Evolutionary conservation across 805 yeast species (phyloP), one percentile per base, ranked within the genome.

Genomic region (Spencermartinsiella europaea): DNA sequence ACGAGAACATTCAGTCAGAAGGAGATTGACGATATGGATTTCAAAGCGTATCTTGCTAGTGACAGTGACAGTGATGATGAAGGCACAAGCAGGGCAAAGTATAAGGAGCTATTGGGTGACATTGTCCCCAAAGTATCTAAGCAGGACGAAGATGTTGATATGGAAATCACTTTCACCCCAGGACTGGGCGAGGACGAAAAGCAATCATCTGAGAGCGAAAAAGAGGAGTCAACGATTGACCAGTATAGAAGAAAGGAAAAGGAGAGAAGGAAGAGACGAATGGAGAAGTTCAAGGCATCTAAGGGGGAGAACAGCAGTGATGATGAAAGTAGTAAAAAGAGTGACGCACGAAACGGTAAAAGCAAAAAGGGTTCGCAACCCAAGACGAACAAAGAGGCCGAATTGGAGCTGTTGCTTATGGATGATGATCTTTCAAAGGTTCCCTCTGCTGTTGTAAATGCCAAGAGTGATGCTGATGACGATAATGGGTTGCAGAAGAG

Each of bases 151-250:
- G 83, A 72, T 41, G 83, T 85, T 22, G 96, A 89, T 59, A 85
- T 93, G 88, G 98, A 93, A 64, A 86, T 93, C 57, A 89, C 97
- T 0, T 93, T 93, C 66, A 88, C 90, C 34, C 96, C 98, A 1
- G 97, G 87, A 2, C 67, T 89, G 44, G 76, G 75, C 38, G 79
- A 73, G 22, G 68, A 61, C 17, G 68, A 59, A 34, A 67, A 58
- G 2, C 59, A 63, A 8, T 70, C 61, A 10, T 67, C 67, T 42
- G 65, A 60, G 34, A 72, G 59, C 21, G 79, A 70, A 14, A 70
- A 68, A 34, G 85, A 83, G 43, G 87, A 85, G 59, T 72, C 82
- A 7, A 82, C 96, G 0, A 79, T 93, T 42, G 90, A 83, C 34
- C 83, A 81, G 56, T 78, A 89, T 60, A 82, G 77, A 63, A 77